These are phyloP conservation scores for Sedum album DNA, from an alignment of 164 flowering plant species.

Conservation along the genomic window DNA sequence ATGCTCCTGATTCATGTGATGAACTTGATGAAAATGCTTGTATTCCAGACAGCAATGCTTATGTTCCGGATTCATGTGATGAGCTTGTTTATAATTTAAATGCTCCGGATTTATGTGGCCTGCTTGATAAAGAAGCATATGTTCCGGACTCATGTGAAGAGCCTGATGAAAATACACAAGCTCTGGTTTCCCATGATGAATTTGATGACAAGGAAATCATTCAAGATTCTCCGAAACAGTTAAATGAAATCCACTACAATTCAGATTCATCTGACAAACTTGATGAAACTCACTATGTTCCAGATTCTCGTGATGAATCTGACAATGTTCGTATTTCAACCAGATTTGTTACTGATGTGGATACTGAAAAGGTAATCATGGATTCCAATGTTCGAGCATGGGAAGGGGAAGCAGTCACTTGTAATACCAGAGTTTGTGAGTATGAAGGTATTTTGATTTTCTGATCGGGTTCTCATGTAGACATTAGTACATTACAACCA, in stretches of 20 bases:
- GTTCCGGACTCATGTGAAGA: background rate
- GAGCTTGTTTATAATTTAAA: conserved; percentile 5
- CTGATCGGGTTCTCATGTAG: background rate
- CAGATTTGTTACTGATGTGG: background rate
- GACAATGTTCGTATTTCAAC: background rate
- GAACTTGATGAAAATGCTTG: conserved; percentile 6
- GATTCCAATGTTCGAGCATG: background rate
- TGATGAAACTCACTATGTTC: conserved; percentile 1
- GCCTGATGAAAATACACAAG: background rate
- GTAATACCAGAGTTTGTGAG: conserved; percentile 10
- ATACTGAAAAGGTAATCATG: background rate
- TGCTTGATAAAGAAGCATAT: conserved; percentile 4
- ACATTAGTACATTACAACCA: background rate
- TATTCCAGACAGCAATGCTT: background rate
- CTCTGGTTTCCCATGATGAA: background rate
- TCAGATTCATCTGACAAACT: conserved; percentile 14
- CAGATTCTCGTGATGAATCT: conserved; percentile 1
- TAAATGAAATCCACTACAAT: conserved; percentile 5
- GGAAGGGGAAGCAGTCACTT: background rate
- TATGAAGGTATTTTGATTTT: conserved; percentile 16
- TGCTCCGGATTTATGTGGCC: conserved; percentile 14
- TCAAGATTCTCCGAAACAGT: background rate
- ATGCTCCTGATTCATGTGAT: conserved; percentile 15
- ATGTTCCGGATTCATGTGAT: conserved; percentile 16
- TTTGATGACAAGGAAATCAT: background rate